phyloP scores from a whole-genome alignment of 805 yeast genomes.

The Ogataea trehalophila region DNA sequence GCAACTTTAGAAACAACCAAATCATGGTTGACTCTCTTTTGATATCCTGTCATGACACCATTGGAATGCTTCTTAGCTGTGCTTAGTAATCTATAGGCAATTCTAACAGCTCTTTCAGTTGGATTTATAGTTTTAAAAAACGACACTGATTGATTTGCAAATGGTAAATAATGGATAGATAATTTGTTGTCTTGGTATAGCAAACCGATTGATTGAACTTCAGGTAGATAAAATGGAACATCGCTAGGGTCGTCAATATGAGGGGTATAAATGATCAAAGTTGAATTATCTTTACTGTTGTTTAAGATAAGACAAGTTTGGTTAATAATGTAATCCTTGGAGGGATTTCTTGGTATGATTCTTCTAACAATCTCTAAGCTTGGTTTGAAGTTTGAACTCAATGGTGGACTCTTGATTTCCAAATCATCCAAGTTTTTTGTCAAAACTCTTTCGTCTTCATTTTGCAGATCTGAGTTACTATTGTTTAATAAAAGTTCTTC shows the following conservation, averaged over 20 bases:
- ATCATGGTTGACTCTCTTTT: slow-evolving; percentile 86
- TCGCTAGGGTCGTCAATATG: slow-evolving; percentile 57
- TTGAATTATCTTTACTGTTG: slow-evolving; percentile 31
- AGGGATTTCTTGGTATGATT: slow-evolving; percentile 88
- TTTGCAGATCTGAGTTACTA: not conserved
- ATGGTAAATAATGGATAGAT: slow-evolving; percentile 76
- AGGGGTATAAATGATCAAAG: slow-evolving; percentile 71
- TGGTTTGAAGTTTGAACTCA: slow-evolving; percentile 27
- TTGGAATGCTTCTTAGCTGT: slow-evolving; percentile 80
- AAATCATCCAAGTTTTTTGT: slow-evolving; percentile 36
- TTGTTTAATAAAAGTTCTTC: slow-evolving; percentile 28
- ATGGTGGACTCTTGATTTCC: slow-evolving; percentile 33
- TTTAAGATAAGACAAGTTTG: slow-evolving; percentile 70
- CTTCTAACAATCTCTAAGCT: slow-evolving; percentile 65
- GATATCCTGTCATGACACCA: slow-evolving; percentile 82
- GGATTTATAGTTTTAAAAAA: slow-evolving; percentile 33
- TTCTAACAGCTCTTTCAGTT: slow-evolving; percentile 66
- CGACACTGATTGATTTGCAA: slow-evolving; percentile 29
- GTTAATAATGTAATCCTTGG: slow-evolving; percentile 73
- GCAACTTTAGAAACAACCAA: slow-evolving; percentile 73
- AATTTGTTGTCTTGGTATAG: slow-evolving; percentile 42
- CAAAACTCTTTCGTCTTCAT: slow-evolving; percentile 18
- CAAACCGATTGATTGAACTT: slow-evolving; percentile 73
- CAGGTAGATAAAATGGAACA: slow-evolving; percentile 87
- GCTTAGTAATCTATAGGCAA: slow-evolving; percentile 71